phyloP scores from a whole-genome alignment of 108 stramenopile species.

The Pseudonitzschia multistriata region DNA sequence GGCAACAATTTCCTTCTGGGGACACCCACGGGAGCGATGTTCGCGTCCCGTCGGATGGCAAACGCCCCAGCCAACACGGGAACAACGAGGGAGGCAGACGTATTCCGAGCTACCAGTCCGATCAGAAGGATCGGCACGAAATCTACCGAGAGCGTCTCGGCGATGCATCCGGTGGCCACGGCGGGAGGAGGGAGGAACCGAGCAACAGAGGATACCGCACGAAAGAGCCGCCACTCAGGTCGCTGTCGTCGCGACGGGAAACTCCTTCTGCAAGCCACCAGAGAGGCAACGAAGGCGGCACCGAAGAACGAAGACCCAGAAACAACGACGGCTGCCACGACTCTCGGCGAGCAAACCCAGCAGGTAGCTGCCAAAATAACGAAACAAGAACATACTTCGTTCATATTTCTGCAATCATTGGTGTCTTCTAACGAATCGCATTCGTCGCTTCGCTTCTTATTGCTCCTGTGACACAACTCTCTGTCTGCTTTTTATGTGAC shows the following conservation, averaged over 20 bases:
- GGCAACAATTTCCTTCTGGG: too few relatives aligned
- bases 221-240: neutral
- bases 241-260: neutral
- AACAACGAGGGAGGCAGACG: neutral
- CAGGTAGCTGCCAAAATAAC: neutral
- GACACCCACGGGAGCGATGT: too few relatives aligned
- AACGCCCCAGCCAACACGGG: neutral
- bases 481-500: too few relatives aligned
- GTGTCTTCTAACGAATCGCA: neutral
- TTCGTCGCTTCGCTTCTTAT: conserved; percentile 4
- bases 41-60: neutral
- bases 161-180: neutral
- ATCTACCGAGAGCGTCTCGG: neutral
- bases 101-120: neutral
- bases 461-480: neutral
- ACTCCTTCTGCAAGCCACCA: neutral
- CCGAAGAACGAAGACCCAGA: neutral
- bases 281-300: neutral
- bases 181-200: neutral
- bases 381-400: neutral
- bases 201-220: neutral
- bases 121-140: neutral
- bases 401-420: neutral
- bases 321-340: neutral
- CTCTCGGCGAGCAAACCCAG: neutral